Conservation (phyloP, 371 early-diverging fungal genomes). For the Syncephalis fuscata region DNA sequence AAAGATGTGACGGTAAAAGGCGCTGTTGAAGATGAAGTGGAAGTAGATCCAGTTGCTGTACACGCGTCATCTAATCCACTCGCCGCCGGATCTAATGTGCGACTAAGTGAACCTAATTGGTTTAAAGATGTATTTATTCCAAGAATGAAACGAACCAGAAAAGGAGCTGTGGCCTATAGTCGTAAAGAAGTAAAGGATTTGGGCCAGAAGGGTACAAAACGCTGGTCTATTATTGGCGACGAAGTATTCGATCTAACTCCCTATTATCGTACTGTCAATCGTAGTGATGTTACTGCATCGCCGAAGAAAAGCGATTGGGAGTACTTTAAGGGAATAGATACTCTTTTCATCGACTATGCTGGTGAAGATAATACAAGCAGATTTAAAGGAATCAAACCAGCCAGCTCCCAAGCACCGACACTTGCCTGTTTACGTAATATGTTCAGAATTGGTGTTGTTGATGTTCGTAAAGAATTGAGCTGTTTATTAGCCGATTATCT, state of each 20-base stretch:
- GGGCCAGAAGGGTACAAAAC: conserved; percentile 20
- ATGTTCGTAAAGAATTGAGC: conserved; percentile 52
- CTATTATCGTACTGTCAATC: conserved; percentile 24
- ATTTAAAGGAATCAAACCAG: conserved; percentile 7
- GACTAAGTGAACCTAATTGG: conserved; percentile 2
- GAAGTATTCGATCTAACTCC: conserved; percentile 59
- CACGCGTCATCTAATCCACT: not conserved
- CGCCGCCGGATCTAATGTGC: not conserved
- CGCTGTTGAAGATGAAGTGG: conserved; percentile 9
- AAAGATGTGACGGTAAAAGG: conserved; percentile 20
- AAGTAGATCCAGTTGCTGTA: not conserved
- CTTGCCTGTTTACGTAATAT: conserved; percentile 60
- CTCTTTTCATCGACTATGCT: conserved; percentile 41
- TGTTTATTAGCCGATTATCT: conserved; percentile 85
- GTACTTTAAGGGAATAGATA: not conserved
- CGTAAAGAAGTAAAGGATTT: conserved; percentile 22
- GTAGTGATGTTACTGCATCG: not conserved
- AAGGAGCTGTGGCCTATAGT: conserved; percentile 41
- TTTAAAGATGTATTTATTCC: conserved; percentile 11
- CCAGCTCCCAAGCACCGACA: not conserved
- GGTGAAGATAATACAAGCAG: conserved; percentile 21
- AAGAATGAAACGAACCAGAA: conserved; percentile 22
- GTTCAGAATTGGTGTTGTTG: conserved; percentile 81
- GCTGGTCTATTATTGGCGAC: conserved; percentile 51
- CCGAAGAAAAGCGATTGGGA: not conserved